phyloP scores from a whole-genome alignment of 805 yeast genomes.

The Candida montana region DNA sequence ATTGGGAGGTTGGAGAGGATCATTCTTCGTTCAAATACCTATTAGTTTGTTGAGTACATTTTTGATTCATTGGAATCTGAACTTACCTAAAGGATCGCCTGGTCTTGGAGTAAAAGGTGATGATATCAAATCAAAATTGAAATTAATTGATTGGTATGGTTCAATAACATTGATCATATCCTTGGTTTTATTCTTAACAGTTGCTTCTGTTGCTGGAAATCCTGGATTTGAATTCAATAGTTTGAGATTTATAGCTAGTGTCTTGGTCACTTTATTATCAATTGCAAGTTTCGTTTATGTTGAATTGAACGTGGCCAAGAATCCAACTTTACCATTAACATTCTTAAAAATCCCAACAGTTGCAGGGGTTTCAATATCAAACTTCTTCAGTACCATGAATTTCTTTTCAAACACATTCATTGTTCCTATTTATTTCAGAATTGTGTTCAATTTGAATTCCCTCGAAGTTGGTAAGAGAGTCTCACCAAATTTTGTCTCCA shows the following conservation, averaged over 20 bases:
- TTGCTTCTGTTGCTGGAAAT: slow-evolving; percentile 51
- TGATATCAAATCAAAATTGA: slow-evolving; percentile 41
- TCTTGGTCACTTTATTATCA: slow-evolving; percentile 31
- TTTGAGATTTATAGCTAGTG: slow-evolving; percentile 26
- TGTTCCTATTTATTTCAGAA: slow-evolving; percentile 54
- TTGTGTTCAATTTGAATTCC: slow-evolving; percentile 49
- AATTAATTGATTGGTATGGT: slow-evolving; percentile 52
- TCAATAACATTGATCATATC: slow-evolving; percentile 40
- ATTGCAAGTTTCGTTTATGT: slow-evolving; percentile 38
- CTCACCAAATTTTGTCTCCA: slow-evolving; percentile 55
- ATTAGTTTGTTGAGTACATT: slow-evolving; percentile 40
- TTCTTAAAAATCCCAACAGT: slow-evolving; percentile 55
- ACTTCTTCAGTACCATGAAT: slow-evolving; percentile 44
- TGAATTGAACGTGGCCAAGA: slow-evolving; percentile 35
- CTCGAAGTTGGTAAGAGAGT: slow-evolving; percentile 55
- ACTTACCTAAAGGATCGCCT: slow-evolving; percentile 44
- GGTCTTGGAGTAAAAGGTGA: slow-evolving; percentile 45
- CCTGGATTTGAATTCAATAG: slow-evolving; percentile 35
- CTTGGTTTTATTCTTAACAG: slow-evolving; percentile 40
- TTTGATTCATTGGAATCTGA: slow-evolving; percentile 33
- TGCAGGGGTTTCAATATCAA: slow-evolving; percentile 57
- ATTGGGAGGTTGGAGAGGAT: slow-evolving; percentile 43
- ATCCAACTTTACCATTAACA: slow-evolving; percentile 59
- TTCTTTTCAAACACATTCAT: slow-evolving; percentile 44
- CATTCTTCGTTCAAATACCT: slow-evolving; percentile 50